Conservation (phyloP, 108 stramenopile genomes). For the Skeletonema menzelii region DNA sequence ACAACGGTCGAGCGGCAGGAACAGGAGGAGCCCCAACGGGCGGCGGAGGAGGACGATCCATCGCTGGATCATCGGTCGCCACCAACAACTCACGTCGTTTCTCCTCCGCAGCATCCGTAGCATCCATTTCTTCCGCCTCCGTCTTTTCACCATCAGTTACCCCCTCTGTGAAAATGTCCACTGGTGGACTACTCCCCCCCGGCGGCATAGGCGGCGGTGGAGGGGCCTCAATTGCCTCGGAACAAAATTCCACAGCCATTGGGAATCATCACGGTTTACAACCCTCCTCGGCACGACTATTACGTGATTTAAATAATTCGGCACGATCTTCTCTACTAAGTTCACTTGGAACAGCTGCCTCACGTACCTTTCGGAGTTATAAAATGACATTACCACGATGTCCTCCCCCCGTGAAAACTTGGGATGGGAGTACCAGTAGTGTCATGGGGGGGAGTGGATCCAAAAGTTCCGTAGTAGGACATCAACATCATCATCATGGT, state of each 20-base stretch:
- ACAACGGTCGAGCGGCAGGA: background rate
- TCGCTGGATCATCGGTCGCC: no score
- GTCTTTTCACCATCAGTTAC: background rate
- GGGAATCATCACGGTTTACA: conserved; percentile 13
- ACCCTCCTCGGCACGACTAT: conserved; percentile 26
- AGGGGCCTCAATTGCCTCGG: background rate
- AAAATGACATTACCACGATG: conserved; percentile 39
- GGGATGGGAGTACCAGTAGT: background rate
- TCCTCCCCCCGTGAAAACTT: conserved; percentile 18
- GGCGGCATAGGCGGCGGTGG: background rate
- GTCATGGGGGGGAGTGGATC: background rate
- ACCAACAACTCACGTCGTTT: background rate
- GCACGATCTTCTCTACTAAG: conserved; percentile 22
- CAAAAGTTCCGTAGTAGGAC: background rate
- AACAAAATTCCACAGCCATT: background rate
- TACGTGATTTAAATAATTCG: conserved; percentile 31
- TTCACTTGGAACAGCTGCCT: conserved; percentile 36
- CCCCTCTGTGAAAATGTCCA: background rate
- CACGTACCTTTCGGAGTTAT: conserved; percentile 40
- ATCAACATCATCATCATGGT: no score
- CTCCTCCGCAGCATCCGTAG: background rate
- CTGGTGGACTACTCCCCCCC: background rate
- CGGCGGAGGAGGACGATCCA: no score
- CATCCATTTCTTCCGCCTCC: background rate
- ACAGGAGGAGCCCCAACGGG: background rate